Evolutionary conservation across 1,139 yeast species (phyloP), one percentile per base, ranked within the genome.

Genomic region (Arxiozyma slooffiae): DNA sequence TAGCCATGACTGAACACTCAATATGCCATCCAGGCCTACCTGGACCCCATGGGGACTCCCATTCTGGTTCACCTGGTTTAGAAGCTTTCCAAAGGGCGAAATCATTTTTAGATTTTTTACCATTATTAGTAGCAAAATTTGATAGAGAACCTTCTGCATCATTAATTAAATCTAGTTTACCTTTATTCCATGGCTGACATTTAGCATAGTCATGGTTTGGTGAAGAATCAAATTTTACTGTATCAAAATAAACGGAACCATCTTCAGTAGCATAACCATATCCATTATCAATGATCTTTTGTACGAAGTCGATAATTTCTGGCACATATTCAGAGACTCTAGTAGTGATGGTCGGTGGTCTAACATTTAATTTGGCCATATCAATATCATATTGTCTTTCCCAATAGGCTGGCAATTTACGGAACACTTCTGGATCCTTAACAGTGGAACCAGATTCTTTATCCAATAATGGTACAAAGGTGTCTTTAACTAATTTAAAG

Each of bases 21-120:
- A 92, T 92, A 67, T 92, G 99, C 99, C 99, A 92, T 2, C 99
- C 99, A 3, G 99, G 99, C 67, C 99, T 84, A 47, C 98, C 99
- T 53, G 76, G 75, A 38, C 98, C 98, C 97, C 97, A 92, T 41
- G 94, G 90, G 2, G 96, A 87, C 2, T 76, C 77, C 97, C 98
- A 92, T 44, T 81, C 78, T 20, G 99, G 99, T 71, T 92, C 99
- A 60, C 99, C 99, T 1, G 95, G 92, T 66, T 92, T 92, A 17
- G 96, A 85, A 1, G 92, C 82, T 67, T 92, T 92, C 99, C 99
- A 92, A 42, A 92, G 75, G 0, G 98, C 98, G 70, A 92, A 92
- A 69, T 92, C 99, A 34, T 88, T 85, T 4, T 85, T 69, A 53
- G 81, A 83, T 60, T 76, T 78, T 70, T 90, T 90, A 17, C 79